Evolutionary conservation across 257 asterid genomes (phyloP), one percentile per base, ranked within the genome.

Genomic region (Solanum etuberosum): DNA sequence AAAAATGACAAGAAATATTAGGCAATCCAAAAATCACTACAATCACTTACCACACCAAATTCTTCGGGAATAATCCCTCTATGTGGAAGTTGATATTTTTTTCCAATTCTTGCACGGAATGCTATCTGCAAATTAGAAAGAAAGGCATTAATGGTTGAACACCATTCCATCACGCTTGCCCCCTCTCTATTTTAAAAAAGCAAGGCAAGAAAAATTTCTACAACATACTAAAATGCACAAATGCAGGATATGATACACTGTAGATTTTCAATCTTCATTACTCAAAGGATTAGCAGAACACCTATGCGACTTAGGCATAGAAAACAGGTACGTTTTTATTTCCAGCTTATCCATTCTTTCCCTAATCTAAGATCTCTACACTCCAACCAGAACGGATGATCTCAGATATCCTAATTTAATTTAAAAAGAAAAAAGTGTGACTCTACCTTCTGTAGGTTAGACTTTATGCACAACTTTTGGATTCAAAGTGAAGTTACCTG

Each of bases 61-160:
- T 97, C 99, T 92, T 95, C 99, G 77, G 99, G 99, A 91, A 96
- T 92, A 86, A 96, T 92, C 89, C 99, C 98, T 90, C 93, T 95
- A 92, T 97, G 98, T 15, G 99, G 98, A 89, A 97, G 99, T 92
- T 94, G 98, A 90, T 93, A 96, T 61, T 91, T 89, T 86, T 97
- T 94, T 67, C 99, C 99, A 85, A 97, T 93, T 91, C 95, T 97
- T 43, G 98, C 99, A 83, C 99, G 98, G 92, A 97, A 97, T 59
- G 98, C 96, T 20, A 97, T 94, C 99, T 97, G 94, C 86, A 90
- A 89, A 84, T 51, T 74, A 83, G 31, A 84, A 46, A 72, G 84
- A 2, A 78, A 42, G 25, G 38, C 38, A 42, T 43, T 27, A 78
- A 43, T 27, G 38, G 84, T 25, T 4, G 10, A 54, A 76, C 35